A percentile compares a stretch with the other conserved stretches of the same genome.
phyloP scores from a whole-genome alignment of 495 filamentous ascomycete genomes.

The Talaromyces stipitatus region DNA sequence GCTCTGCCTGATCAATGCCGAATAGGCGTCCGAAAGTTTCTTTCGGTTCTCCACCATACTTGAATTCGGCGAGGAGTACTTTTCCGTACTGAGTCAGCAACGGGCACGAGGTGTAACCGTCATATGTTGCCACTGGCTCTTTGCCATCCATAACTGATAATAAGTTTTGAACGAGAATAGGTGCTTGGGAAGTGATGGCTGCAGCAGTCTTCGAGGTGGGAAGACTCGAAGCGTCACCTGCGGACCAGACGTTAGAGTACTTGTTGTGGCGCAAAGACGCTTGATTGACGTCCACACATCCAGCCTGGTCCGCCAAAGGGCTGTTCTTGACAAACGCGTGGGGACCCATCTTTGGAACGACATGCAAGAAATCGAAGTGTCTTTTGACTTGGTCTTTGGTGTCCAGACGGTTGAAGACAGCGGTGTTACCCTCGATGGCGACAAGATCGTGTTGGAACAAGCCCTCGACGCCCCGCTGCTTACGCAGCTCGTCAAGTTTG shows the following conservation, averaged over 20 bases:
- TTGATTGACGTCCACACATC: conserved; percentile 58
- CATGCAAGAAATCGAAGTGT: conserved; percentile 55
- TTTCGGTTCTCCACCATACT: conserved; percentile 63
- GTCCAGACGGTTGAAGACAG: conserved; percentile 41
- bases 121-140: conserved; percentile 43
- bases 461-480: conserved; percentile 56
- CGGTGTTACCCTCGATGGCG: conserved; percentile 50
- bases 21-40: conserved; percentile 55
- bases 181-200: conserved; percentile 56
- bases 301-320: conserved; percentile 49
- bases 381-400: conserved; percentile 38
- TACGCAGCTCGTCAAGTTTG: conserved; percentile 50
- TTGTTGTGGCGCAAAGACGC: conserved; percentile 53
- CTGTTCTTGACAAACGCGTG: conserved; percentile 52
- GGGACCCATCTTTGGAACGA: conserved; percentile 54
- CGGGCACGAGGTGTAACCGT: conserved; percentile 65
- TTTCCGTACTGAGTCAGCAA: conserved; percentile 59
- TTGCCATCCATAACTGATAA: conserved; percentile 47
- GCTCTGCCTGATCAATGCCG: conserved; percentile 49
- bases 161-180: conserved; percentile 52
- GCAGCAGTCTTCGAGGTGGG: conserved; percentile 65
- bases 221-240: conserved; percentile 58
- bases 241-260: conserved; percentile 60
- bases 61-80: conserved; percentile 64
- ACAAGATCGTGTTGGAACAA: conserved; percentile 61